These are phyloP conservation scores for Plectosphaerella cucumerina DNA, from an alignment of 2,329 filamentous ascomycete genomes.

Conservation along the genomic window DNA sequence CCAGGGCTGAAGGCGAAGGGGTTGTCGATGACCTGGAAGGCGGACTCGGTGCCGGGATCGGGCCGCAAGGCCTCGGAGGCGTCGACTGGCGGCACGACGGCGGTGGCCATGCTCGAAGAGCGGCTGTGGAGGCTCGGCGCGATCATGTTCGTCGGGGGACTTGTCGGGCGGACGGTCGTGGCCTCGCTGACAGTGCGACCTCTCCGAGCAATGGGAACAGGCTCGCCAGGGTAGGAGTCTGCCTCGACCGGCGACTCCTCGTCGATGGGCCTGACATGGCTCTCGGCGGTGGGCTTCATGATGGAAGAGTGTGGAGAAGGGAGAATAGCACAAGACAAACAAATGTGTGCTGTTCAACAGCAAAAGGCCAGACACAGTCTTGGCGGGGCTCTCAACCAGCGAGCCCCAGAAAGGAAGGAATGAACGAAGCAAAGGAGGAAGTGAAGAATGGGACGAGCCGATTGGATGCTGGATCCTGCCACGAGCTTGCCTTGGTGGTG, in stretches of 20 bases:
- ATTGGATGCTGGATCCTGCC: background rate
- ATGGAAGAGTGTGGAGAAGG: background rate
- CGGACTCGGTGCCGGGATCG: constrained; percentile 65
- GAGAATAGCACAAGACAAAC: background rate
- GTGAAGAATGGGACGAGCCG: background rate
- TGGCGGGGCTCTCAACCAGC: background rate
- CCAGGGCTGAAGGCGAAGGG: constrained; percentile 71
- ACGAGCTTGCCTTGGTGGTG: background rate
- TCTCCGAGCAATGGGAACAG: background rate
- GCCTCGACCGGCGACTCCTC: background rate
- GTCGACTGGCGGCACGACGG: constrained; percentile 5
- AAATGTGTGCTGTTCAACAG: background rate
- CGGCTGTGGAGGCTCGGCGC: background rate
- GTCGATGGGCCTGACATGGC: background rate
- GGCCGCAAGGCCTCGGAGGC: constrained; percentile 54
- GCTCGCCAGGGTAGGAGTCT: background rate
- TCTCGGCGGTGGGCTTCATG: background rate
- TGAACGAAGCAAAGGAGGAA: background rate
- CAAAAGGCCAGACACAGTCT: background rate
- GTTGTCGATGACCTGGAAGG: constrained; percentile 68
- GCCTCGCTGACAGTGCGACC: background rate
- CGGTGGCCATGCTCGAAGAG: background rate
- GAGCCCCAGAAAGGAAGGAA: background rate
- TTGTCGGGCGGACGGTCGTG: background rate
- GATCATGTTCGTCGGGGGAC: background rate